Evolutionary conservation across 2,329 filamentous ascomycete species (phyloP), one percentile per base, ranked within the genome.

Genomic region (Ophiostoma angusticollis): DNA sequence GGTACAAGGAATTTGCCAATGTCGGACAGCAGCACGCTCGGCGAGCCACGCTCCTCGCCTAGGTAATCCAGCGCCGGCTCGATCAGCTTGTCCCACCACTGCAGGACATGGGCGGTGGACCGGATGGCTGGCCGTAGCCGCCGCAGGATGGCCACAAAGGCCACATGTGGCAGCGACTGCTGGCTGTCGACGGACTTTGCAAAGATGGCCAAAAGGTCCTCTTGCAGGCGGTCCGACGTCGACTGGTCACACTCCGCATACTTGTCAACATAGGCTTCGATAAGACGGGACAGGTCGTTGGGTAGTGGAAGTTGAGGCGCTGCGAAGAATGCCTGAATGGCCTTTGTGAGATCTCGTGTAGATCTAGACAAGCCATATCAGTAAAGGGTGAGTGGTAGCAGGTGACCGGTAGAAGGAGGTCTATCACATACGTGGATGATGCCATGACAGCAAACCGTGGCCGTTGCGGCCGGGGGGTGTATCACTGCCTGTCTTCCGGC

Each of bases 41-140:
- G 67, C 39, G 80, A 63, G 6, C 65, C 68, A 50, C 76, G 78
- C 51, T 81, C 77, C 38, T 73, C 67, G 12, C 68, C 70, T 9
- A 78, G 58, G 35, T 70, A 62, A 44, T 74, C 54, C 22, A 67
- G 49, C 2, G 73, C 65, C 0, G 76, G 72, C 32, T 65, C 64
- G 16, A 77, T 57, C 12, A 79, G 62, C 45, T 70, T 60, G 32
- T 81, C 72, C 70, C 82, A 85, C 84, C 84, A 91, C 43, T 77
- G 68, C 40, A 78, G 59, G 39, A 84, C 58, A 40, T 78, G 71
- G 24, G 71, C 65, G 2, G 78, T 68, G 9, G 74, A 74, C 40
- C 68, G 69, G 39, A 91, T 67, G 9, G 70, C 68, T 3, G 79
- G 74, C 18, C 76, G 68, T 25, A 89, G 62, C 29, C 68, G 68